Base-by-base conservation (phyloP, 331 rosid genomes). In the Pyrus hybrid region DNA sequence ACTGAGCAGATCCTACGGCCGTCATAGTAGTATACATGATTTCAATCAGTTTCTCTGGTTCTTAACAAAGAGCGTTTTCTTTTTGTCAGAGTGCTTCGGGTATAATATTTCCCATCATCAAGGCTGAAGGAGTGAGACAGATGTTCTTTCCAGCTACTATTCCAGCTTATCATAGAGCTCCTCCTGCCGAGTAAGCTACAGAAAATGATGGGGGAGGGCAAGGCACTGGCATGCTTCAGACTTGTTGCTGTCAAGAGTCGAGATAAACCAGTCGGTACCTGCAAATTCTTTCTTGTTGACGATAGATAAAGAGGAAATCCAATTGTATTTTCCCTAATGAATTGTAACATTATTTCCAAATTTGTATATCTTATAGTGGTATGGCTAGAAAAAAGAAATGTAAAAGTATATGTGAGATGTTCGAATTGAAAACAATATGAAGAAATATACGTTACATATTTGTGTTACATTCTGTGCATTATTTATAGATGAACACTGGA, bases 61-160 rank as follows among this genome's bases (percentile, higher is more conserved):
- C 67, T 62, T 16, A 69, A 66, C 23, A 23, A 35, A 77, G 12
- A 63, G 6, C 22, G 8, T 10, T 7, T 53, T 30, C 12, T 60
- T 20, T 64, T 56, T 76, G 70, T 4, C 83, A 86, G 90, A 63
- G 90, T 85, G 91, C 90, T 8, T 67, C 75, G 29, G 80, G 76
- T 28, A 89, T 89, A 79, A 83, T 89, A 77, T 82, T 87, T 66
- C 90, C 91, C 45, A 82, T 89, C 84, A 85, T 87, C 75, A 87
- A 71, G 83, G 83, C 84, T 21, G 91, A 87, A 78, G 93, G 93
- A 75, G 78, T 83, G 53, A 80, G 88, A 68, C 88, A 82, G 71
- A 85, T 76, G 84, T 85, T 83, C 56, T 76, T 87, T 49, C 90
- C 90, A 3, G 76, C 77, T 43, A 85, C 85, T 9, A 29, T 85